Evolutionary conservation across 345 rosid species (phyloP), one percentile per base, ranked within the genome.

Genomic region (Eucalyptus curtisii): DNA sequence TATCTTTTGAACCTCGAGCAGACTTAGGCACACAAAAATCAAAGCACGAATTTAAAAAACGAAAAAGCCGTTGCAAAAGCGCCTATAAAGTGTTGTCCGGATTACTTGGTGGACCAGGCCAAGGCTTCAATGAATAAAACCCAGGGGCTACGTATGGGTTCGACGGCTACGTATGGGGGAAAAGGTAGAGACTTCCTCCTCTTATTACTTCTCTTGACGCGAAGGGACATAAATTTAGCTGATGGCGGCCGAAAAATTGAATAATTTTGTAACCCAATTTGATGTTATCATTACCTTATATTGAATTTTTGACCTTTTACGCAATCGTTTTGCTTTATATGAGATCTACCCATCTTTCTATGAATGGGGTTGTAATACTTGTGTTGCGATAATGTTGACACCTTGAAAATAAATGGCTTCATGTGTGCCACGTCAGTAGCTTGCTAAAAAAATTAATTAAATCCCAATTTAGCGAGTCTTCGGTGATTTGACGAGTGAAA

Each of bases 351-450:
- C 16, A 12, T 59, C 33, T 59, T 27, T 59, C 16, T 59, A 27
- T 10, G 68, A 59, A 19, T 19, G 20, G 24, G 55, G 55, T 52
- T 52, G 10, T 52, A 52, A 1, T 52, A 19, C 24, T 52, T 19
- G 55, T 19, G 24, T 52, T 52, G 55, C 0, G 0, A 19, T 24
- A 6, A 59, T 27, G n/a, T 59, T 27, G 8, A 0, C 15, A 27
- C 27, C 15, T 0, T 5, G 0, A 59, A 68, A 68, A 68, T 68
- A 17, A 68, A 17, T 3, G 40, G 25, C 7, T 68, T 19, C 25
- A 5, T 17, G 44, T 17, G 6, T 33, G 80, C 7, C 44, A 17
- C 25, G 24, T 68, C 5, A 20, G 14, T 37, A 76, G 7, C 81
- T 71, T 71, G 81, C 81, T 52, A 52, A 68, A 71, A 71, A 71